These are phyloP conservation scores for Arachis stenosperma DNA, from an alignment of 306 rosid genomes.

Conservation along the genomic window DNA sequence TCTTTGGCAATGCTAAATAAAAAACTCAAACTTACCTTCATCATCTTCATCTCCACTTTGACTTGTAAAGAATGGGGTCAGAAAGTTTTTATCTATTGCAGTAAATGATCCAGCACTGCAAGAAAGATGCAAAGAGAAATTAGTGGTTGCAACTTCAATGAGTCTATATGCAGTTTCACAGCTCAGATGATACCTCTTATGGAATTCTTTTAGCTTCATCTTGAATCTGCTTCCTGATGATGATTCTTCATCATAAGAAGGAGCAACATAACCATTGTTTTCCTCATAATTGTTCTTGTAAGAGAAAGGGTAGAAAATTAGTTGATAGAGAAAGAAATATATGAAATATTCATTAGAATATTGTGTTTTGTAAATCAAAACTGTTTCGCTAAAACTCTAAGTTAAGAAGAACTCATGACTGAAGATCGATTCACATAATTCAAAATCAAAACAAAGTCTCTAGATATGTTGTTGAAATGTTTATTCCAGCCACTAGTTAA, in stretches of 20 bases:
- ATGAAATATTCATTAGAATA: slow-evolving; percentile 10
- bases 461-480: slow-evolving; percentile 7
- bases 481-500: slow-evolving; percentile 4
- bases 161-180: slow-evolving; percentile 29
- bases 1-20: slow-evolving; percentile 22
- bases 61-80: slow-evolving; percentile 96
- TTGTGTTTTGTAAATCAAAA: slow-evolving; percentile 19
- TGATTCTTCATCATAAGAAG: slow-evolving; percentile 70
- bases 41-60: slow-evolving; percentile 85
- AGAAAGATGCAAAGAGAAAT: slow-evolving; percentile 37
- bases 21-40: slow-evolving; percentile 63
- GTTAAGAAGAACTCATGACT: slow-evolving; percentile 23
- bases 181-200: slow-evolving; percentile 61
- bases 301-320: slow-evolving; percentile 33
- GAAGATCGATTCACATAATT: slow-evolving; percentile 32
- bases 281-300: slow-evolving; percentile 58
- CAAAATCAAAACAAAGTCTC: slow-evolving; percentile 19
- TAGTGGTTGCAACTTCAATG: slow-evolving; percentile 5
- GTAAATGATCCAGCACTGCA: slow-evolving; percentile 88
- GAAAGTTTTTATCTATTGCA: slow-evolving; percentile 86
- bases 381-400: slow-evolving; percentile 17
- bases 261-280: slow-evolving; percentile 74
- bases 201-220: slow-evolving; percentile 94
- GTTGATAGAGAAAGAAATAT: slow-evolving; percentile 11
- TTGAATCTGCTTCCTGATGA: slow-evolving; percentile 88